phyloP scores from a whole-genome alignment of 306 rosid genomes.

The Arachis stenosperma region DNA sequence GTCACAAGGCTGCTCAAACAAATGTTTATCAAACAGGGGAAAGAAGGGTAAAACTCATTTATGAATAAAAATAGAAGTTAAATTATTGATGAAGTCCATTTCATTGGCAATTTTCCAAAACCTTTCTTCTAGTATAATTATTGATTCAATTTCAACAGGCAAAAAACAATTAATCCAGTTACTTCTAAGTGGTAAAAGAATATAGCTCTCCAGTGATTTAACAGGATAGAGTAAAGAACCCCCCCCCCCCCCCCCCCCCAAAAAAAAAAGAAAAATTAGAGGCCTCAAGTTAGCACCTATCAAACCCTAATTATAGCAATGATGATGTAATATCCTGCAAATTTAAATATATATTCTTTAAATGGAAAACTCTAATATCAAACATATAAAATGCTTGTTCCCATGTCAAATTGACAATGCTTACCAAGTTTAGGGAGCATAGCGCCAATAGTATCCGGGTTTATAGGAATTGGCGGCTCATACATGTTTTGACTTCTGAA shows the following conservation, averaged over 20 bases:
- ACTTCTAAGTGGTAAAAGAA: neutral
- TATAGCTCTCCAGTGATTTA: constrained; percentile 2
- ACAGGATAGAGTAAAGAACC: neutral
- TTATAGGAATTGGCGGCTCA: constrained; percentile 77
- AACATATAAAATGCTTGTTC: constrained; percentile 14
- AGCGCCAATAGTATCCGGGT: constrained; percentile 79
- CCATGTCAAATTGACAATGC: constrained; percentile 13
- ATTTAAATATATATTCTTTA: neutral
- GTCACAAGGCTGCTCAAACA: constrained; percentile 31
- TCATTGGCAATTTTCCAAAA: constrained; percentile 12
- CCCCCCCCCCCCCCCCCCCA: no score
- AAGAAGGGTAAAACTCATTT: neutral
- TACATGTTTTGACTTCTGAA: constrained; percentile 84
- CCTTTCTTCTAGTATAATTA: neutral
- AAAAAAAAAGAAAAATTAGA: neutral
- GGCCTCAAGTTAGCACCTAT: neutral
- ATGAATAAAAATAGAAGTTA: neutral
- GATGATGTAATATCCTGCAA: neutral
- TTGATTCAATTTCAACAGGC: constrained; percentile 9
- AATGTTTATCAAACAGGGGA: neutral
- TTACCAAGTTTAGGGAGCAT: constrained; percentile 95
- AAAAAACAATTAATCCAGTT: neutral
- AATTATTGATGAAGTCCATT: constrained; percentile 10
- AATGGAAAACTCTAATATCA: neutral
- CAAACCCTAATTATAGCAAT: neutral